Evolutionary conservation across 345 rosid species (phyloP).

Genomic region (Ceriops decandra): DNA sequence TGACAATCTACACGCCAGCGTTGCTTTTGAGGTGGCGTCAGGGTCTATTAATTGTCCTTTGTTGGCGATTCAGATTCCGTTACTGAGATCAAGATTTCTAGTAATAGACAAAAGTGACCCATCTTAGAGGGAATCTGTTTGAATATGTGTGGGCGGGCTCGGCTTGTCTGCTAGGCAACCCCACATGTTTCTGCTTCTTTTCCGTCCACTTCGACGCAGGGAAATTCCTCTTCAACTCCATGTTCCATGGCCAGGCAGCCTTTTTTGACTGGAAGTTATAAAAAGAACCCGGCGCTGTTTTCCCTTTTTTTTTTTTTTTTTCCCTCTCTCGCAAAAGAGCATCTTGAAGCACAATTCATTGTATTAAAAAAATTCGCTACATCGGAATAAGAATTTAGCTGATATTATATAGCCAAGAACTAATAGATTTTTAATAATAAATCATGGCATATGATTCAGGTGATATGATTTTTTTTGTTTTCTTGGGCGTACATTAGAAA

Average conservation of each 20-base stretch:
- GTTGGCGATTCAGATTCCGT: slow-evolving; percentile 32
- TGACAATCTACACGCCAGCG: slow-evolving; percentile 26
- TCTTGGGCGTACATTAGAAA: not conserved
- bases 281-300: slow-evolving; percentile 14
- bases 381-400: not conserved
- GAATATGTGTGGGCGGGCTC: slow-evolving; percentile 28
- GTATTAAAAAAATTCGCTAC: too few relatives aligned
- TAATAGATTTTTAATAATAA: not conserved
- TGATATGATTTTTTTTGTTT: too few relatives aligned
- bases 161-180: slow-evolving; percentile 23
- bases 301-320: not conserved
- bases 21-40: slow-evolving; percentile 39
- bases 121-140: slow-evolving; percentile 35
- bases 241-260: not conserved
- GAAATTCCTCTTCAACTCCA: slow-evolving; percentile 14
- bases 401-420: not conserved
- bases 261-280: slow-evolving; percentile 13
- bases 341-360: too few relatives aligned
- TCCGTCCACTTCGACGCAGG: slow-evolving; percentile 18
- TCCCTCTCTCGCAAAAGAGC: slow-evolving; percentile 1
- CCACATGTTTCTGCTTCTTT: not conserved
- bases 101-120: not conserved
- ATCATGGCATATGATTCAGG: not conserved
- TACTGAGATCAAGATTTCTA: not conserved
- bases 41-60: slow-evolving; percentile 29